Evolutionary conservation across 345 rosid species (phyloP).

Genomic region (Mercurialis annua): DNA sequence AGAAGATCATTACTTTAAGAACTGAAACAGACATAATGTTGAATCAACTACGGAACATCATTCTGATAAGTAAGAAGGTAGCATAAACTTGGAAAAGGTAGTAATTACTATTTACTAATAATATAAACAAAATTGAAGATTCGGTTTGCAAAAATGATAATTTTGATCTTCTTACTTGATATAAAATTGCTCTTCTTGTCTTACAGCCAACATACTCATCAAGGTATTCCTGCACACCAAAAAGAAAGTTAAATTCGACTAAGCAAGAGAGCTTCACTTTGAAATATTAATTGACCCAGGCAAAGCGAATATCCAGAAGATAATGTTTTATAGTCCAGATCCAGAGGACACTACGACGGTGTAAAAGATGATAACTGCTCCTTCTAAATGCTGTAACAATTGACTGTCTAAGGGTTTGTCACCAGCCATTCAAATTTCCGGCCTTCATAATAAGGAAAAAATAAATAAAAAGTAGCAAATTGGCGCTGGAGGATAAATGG

Average conservation of each 20-base stretch:
- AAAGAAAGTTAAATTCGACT: not conserved
- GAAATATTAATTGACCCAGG: no score
- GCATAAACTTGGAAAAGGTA: not conserved
- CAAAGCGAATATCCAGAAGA: not conserved
- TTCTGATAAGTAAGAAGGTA: not conserved
- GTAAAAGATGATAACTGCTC: not conserved
- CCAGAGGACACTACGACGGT: not conserved
- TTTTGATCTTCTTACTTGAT: constrained; percentile 50
- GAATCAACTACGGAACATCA: not conserved
- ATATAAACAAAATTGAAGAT: not conserved
- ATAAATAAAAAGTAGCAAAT: not conserved
- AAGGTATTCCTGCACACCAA: constrained; percentile 61
- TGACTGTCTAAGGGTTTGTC: not conserved
- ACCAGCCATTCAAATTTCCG: not conserved
- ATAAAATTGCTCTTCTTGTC: constrained; percentile 66
- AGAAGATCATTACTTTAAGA: not conserved
- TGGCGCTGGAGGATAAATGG: not conserved
- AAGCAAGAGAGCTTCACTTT: constrained; percentile 5
- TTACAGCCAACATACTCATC: constrained; percentile 60
- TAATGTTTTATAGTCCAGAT: not conserved
- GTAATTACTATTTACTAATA: not conserved
- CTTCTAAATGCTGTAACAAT: not conserved
- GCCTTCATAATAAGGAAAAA: not conserved
- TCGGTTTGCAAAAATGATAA: not conserved
- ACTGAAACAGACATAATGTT: not conserved